phyloP scores from a whole-genome alignment of 176 grass and related monocot species.

The Phoenix roebelenii region DNA sequence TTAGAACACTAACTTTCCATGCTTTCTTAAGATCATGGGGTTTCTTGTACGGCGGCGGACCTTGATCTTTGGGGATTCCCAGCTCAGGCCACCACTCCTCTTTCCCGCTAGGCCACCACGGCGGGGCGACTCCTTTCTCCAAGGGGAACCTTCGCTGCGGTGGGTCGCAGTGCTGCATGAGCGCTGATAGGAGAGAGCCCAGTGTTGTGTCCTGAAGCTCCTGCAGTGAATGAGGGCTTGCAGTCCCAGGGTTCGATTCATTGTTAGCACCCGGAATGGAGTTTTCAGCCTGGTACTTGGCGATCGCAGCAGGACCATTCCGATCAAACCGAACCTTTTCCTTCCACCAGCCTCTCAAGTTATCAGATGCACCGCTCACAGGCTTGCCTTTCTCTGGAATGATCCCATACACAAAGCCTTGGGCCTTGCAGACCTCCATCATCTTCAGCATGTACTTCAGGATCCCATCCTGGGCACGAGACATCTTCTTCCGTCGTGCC shows the following conservation, averaged over 20 bases:
- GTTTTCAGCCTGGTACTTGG: constrained; percentile 81
- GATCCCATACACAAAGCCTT: constrained; percentile 96
- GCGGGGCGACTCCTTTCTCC: constrained; percentile 81
- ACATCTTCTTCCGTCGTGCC: constrained; percentile 98
- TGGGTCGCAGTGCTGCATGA: constrained; percentile 98
- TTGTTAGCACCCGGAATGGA: constrained; percentile 43
- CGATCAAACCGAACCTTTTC: constrained; percentile 98
- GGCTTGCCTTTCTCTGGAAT: constrained; percentile 99
- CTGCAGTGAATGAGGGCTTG: constrained; percentile 55
- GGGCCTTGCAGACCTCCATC: constrained; percentile 96
- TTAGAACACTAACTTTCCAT: constrained; percentile 95
- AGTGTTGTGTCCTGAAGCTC: constrained; percentile 98
- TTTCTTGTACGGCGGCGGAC: constrained; percentile 87
- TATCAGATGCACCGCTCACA: constrained; percentile 90
- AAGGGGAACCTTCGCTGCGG: constrained; percentile 88
- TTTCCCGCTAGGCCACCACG: constrained; percentile 77
- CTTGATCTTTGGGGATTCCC: constrained; percentile 64
- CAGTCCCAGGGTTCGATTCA: constrained; percentile 33
- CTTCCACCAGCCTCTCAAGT: constrained; percentile 95
- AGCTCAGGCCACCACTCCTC: constrained; percentile 83
- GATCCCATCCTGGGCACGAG: constrained; percentile 92
- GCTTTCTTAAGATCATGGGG: constrained; percentile 98
- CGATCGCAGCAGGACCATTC: constrained; percentile 83
- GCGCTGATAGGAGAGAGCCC: constrained; percentile 78
- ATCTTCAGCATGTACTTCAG: constrained; percentile 99